phyloP scores from a whole-genome alignment of 2,329 filamentous ascomycete genomes.

The Nakataea oryzae region DNA sequence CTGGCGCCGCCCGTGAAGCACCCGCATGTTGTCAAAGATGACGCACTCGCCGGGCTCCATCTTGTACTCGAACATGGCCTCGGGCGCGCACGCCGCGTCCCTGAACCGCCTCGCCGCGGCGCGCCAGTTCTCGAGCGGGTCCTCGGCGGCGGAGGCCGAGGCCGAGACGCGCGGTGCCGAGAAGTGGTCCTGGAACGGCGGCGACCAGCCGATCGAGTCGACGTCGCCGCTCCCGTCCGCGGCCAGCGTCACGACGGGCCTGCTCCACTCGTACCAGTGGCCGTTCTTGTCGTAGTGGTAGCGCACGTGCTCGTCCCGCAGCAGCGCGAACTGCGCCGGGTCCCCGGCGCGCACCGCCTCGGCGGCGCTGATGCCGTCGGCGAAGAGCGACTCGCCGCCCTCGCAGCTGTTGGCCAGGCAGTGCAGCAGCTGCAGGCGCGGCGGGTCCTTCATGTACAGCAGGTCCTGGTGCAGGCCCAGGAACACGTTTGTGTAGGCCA shows the following conservation, averaged over 20 bases:
- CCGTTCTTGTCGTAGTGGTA: slow-evolving; percentile 63
- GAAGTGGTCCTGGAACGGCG: slow-evolving; percentile 58
- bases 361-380: slow-evolving; percentile 59
- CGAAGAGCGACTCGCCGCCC: slow-evolving; percentile 81
- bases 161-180: slow-evolving; percentile 9
- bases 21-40: slow-evolving; percentile 79
- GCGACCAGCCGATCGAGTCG: slow-evolving; percentile 54
- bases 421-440: slow-evolving; percentile 79
- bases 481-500: slow-evolving; percentile 76
- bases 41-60: slow-evolving; percentile 77
- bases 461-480: slow-evolving; percentile 91
- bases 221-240: slow-evolving; percentile 13
- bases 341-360: slow-evolving; percentile 13
- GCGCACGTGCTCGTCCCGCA: slow-evolving; percentile 45
- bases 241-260: slow-evolving; percentile 37
- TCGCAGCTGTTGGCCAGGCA: slow-evolving; percentile 71
- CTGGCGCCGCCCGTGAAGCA: slow-evolving; percentile 71
- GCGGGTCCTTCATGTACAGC: slow-evolving; percentile 71
- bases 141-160: not conserved
- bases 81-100: slow-evolving; percentile 40
- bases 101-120: slow-evolving; percentile 46
- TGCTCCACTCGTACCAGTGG: slow-evolving; percentile 48
- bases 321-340: slow-evolving; percentile 46
- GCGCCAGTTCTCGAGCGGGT: slow-evolving; percentile 11
- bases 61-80: slow-evolving; percentile 58